Conservation (phyloP, 345 rosid species). For the Durio zibethinus region DNA sequence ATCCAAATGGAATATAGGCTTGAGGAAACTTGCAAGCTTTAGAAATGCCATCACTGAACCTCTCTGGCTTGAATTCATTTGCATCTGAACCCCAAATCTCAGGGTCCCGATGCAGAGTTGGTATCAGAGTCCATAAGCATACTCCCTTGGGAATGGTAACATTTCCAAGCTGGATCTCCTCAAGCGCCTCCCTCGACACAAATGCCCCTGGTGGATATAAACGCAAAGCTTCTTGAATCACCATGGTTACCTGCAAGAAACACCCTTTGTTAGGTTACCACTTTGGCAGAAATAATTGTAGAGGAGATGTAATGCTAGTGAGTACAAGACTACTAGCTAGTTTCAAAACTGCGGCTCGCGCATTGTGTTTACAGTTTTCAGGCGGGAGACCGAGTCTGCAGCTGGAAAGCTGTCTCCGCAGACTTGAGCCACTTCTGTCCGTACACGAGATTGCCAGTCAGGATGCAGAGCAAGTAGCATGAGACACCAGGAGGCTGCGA, state of each 20-base stretch:
- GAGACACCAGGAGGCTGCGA: constrained; percentile 77
- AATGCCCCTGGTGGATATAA: constrained; percentile 67
- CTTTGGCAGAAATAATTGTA: too few species aligned
- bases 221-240: constrained; percentile 58
- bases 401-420: constrained; percentile 37
- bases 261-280: background rate
- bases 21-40: constrained; percentile 72
- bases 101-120: constrained; percentile 57
- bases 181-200: constrained; percentile 60
- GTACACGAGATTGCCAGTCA: constrained; percentile 65
- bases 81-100: constrained; percentile 72
- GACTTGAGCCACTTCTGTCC: constrained; percentile 39
- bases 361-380: constrained; percentile 44
- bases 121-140: constrained; percentile 51
- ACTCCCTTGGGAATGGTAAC: constrained; percentile 54
- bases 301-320: too few species aligned
- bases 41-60: constrained; percentile 61
- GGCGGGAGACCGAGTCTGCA: constrained; percentile 42
- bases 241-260: constrained; percentile 46
- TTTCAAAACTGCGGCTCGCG: background rate
- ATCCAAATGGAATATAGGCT: constrained; percentile 61
- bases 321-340: too few species aligned
- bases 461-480: constrained; percentile 83
- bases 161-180: constrained; percentile 53
- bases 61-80: constrained; percentile 63